Percentiles rank a stretch among this genome's conserved stretches.
These are phyloP conservation scores for Fusarium mangiferae DNA, from an alignment of 2,329 filamentous ascomycete species.

Conservation along the genomic window DNA sequence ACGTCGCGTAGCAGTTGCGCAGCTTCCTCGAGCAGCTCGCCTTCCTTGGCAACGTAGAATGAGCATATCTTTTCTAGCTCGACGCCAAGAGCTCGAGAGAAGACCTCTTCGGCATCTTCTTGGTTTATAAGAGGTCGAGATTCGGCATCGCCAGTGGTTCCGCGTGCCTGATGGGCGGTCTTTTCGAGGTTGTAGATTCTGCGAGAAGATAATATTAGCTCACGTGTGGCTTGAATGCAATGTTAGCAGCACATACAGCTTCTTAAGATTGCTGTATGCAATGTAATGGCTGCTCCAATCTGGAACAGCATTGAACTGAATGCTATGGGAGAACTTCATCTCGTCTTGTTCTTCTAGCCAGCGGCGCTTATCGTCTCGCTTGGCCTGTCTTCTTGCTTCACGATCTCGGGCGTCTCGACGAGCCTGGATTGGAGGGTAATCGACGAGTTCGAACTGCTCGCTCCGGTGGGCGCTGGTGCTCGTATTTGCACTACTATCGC, in stretches of 20 bases:
- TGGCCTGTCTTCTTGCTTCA: constrained; percentile 52
- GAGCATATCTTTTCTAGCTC: constrained; percentile 94
- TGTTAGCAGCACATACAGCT: constrained; percentile 74
- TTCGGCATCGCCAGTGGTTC: constrained; percentile 74
- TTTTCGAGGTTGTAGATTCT: constrained; percentile 98
- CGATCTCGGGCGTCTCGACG: constrained; percentile 46
- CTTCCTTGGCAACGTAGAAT: constrained; percentile 91
- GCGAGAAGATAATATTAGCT: constrained; percentile 48
- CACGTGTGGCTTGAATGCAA: not conserved
- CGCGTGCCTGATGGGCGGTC: constrained; percentile 71
- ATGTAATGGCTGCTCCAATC: constrained; percentile 99
- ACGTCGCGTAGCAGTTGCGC: constrained; percentile 81
- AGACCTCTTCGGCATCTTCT: constrained; percentile 82
- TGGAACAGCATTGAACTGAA: constrained; percentile 99
- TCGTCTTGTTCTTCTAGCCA: constrained; percentile 80
- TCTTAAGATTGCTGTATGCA: constrained; percentile 98
- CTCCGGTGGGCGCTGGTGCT: not conserved
- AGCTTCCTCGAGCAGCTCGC: constrained; percentile 85
- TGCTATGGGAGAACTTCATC: constrained; percentile 99
- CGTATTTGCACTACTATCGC: constrained; percentile 5
- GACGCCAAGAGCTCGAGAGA: constrained; percentile 81
- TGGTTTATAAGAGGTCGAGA: constrained; percentile 81
- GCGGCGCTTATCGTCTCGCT: constrained; percentile 71
- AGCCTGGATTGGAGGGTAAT: constrained; percentile 50
- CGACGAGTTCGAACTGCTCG: constrained; percentile 55